Conservation (phyloP, 1,284 basidiomycete species). For the Cutaneotrichosporon arboriforme region DNA sequence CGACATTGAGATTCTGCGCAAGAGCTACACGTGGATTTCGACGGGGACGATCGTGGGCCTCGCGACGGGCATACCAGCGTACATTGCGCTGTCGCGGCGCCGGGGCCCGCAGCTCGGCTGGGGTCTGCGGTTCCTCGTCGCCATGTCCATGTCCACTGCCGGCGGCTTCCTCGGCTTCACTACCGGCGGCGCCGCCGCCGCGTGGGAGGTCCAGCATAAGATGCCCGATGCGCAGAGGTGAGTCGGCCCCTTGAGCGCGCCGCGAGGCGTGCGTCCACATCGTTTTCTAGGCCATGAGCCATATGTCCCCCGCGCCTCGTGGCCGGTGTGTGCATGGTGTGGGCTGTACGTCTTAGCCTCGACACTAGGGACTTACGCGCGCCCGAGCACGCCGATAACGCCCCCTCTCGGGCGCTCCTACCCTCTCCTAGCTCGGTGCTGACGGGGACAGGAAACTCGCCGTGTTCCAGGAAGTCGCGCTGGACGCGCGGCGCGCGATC, state of each 20-base stretch:
- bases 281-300: too few relatives aligned
- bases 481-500: slow-evolving; percentile 21
- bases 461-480: slow-evolving; percentile 34
- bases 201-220: slow-evolving; percentile 29
- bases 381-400: too few relatives aligned
- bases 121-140: slow-evolving; percentile 8
- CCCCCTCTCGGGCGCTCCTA: too few relatives aligned
- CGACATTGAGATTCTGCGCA: slow-evolving; percentile 34
- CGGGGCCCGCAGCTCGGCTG: slow-evolving; percentile 5
- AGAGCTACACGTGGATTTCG: slow-evolving; percentile 29
- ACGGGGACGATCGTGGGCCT: slow-evolving; percentile 17
- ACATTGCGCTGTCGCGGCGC: slow-evolving; percentile 10
- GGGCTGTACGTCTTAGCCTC: too few relatives aligned
- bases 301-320: too few relatives aligned
- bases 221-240: slow-evolving; percentile 34
- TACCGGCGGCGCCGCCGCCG: slow-evolving; percentile 28
- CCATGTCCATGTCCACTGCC: slow-evolving; percentile 4
- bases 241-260: slow-evolving; percentile 7
- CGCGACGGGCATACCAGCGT: slow-evolving; percentile 21
- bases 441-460: slow-evolving; percentile 31
- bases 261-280: too few relatives aligned
- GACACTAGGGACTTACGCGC: too few relatives aligned
- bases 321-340: too few relatives aligned
- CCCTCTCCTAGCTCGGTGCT: not conserved
- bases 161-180: slow-evolving; percentile 35